phyloP scores from a whole-genome alignment of 805 yeast genomes.

The Millerozyma miso region DNA sequence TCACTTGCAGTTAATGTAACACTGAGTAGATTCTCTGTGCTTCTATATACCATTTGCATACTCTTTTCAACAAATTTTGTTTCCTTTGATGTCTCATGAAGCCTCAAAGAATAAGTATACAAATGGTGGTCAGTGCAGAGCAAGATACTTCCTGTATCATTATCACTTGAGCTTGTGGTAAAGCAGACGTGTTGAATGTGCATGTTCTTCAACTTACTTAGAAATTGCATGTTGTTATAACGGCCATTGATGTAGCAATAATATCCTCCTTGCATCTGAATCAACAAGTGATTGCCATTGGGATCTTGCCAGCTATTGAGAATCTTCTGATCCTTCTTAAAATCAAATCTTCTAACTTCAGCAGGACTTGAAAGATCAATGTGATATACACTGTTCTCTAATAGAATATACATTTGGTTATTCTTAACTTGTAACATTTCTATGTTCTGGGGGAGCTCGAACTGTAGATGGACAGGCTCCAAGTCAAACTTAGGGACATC shows the following conservation, averaged over 20 bases:
- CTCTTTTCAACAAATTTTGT: neutral
- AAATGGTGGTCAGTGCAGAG: conserved; percentile 21
- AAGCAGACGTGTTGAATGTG: conserved; percentile 23
- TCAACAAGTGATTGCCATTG: conserved; percentile 30
- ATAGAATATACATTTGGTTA: conserved; percentile 31
- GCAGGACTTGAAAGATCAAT: conserved; percentile 37
- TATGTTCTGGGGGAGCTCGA: conserved; percentile 24
- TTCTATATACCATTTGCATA: neutral
- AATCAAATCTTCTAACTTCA: conserved; percentile 18
- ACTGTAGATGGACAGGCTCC: conserved; percentile 39
- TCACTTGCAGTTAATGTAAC: conserved; percentile 13
- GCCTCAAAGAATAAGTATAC: neutral
- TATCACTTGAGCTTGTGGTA: conserved; percentile 5
- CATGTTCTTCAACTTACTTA: conserved; percentile 30
- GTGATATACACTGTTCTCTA: conserved; percentile 17
- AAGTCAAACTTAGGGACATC: conserved; percentile 17
- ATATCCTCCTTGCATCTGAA: conserved; percentile 19
- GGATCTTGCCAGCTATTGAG: conserved; percentile 36
- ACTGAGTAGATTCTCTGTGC: neutral
- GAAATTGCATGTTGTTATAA: conserved; percentile 28
- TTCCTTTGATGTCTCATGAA: neutral
- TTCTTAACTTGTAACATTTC: conserved; percentile 24
- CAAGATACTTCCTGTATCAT: conserved; percentile 27
- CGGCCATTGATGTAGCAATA: conserved; percentile 30
- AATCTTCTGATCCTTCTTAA: conserved; percentile 16